Evolutionary conservation across 805 yeast genomes (phyloP).

Genomic region (Priceomyces haplophilus): DNA sequence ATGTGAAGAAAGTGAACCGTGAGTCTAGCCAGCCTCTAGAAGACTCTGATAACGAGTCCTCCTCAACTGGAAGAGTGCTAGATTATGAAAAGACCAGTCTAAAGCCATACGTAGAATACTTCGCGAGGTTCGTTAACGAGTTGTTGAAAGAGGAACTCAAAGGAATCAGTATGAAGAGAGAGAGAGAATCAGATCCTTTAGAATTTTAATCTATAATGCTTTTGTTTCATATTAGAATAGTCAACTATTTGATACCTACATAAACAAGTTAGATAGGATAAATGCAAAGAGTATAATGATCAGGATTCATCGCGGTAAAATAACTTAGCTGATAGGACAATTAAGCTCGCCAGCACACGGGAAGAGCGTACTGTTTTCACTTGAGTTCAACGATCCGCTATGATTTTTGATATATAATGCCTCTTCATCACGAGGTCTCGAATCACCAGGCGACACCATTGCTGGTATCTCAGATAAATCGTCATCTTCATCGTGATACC

Average conservation of each 20-base stretch:
- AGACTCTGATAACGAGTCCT: slow-evolving; percentile 20
- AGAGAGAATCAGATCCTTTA: slow-evolving; percentile 31
- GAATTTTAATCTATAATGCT: slow-evolving; percentile 22
- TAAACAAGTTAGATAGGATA: neutral
- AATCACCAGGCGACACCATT: neutral
- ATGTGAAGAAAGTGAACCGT: slow-evolving; percentile 28
- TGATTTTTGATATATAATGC: slow-evolving; percentile 36
- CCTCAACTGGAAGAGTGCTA: slow-evolving; percentile 16
- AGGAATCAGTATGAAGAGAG: slow-evolving; percentile 27
- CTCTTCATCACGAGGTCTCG: slow-evolving; percentile 15
- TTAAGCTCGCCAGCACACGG: slow-evolving; percentile 6
- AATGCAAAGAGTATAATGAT: too few relatives aligned
- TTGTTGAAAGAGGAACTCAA: slow-evolving; percentile 55
- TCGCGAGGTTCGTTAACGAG: slow-evolving; percentile 57
- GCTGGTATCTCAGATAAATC: neutral
- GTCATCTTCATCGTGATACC: slow-evolving; percentile 56
- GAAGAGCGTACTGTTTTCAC: slow-evolving; percentile 8
- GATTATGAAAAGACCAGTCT: slow-evolving; percentile 67
- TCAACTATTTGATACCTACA: neutral
- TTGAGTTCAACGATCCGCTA: slow-evolving; percentile 34
- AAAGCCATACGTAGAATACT: slow-evolving; percentile 66
- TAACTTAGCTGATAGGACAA: slow-evolving; percentile 15
- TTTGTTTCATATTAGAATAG: neutral
- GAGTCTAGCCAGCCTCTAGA: slow-evolving; percentile 25
- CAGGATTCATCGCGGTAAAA: neutral